Base-by-base conservation (phyloP, 768 basidiomycete genomes). In the Xerocomellus intermedius region DNA sequence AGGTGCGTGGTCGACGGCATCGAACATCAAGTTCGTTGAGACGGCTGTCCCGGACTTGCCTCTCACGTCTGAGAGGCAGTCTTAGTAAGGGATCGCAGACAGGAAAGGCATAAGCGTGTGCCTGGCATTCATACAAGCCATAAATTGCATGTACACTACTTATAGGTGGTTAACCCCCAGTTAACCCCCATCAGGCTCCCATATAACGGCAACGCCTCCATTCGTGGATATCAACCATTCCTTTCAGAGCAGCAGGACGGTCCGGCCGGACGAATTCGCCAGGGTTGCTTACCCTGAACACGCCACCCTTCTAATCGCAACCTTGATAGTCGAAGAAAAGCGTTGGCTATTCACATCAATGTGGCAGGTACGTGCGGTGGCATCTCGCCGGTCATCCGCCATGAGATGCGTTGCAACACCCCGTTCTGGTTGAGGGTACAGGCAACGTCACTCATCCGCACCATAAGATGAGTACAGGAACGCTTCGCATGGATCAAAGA, bases 401-500 rank as follows among this genome's bases (percentile, higher is more conserved):
- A 60, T 53, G 62, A 58, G 59, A 61, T 52, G 53, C 52, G 22
- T 52, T 46, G 46, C 46, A 56, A 42, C 46, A 10, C 47, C 56
- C 59, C 46, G 10, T 62, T 59, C 54, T 41, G 46, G 56, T 55
- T 44, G 47, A 43, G 63, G 66, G 65, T 21, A 38, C 57, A 47
- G 42, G 36, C 57, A 63, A 68, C 64, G 66, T 65, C 56, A 68
- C 36, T 35, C 42, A 38, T 42, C 48, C 13, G 46, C 46, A 56
- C 52, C 53, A 56, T 30, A 30, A 30, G 30, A 30, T 57, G 50
- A 52, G 41, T 54, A 56, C 54, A 63, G 61, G 56, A 66, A 68
- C 61, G 50, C 53, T 63, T 66, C 64, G 58, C 56, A 68, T 65
- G 54, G 52, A 68, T 57, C 54, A 64, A 66, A 48, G 42, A 45